Evolutionary conservation across 345 rosid species (phyloP).

Genomic region (Salix exigua): DNA sequence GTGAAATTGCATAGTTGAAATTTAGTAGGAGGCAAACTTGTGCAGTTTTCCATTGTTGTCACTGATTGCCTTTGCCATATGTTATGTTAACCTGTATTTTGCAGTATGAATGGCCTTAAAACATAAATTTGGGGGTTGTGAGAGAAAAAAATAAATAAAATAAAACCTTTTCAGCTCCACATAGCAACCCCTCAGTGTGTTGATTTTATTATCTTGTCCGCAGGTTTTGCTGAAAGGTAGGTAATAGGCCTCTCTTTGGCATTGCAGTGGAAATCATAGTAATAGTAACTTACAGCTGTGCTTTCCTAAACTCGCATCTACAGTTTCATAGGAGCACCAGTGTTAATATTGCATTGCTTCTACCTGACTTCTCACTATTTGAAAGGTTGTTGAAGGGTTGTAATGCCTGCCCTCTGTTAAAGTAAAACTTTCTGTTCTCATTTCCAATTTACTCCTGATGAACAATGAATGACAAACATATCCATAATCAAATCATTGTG

Average conservation of each 20-base stretch:
- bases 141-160: neutral
- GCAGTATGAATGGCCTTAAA: neutral
- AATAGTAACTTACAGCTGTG: neutral
- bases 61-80: neutral
- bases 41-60: neutral
- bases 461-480: neutral
- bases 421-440: neutral
- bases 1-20: neutral
- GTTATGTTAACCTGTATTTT: neutral
- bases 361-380: neutral
- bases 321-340: neutral
- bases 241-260: neutral
- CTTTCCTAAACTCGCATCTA: neutral
- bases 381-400: neutral
- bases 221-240: neutral
- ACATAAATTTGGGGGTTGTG: neutral
- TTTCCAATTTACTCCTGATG: neutral
- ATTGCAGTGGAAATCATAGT: neutral
- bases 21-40: neutral
- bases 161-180: neutral
- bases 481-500: neutral
- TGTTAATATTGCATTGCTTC: neutral
- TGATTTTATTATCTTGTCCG: neutral
- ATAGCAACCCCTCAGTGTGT: neutral
- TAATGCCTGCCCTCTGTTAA: neutral